Evolutionary conservation across 805 yeast species (phyloP).

Genomic region (Saturnispora mendoncae): DNA sequence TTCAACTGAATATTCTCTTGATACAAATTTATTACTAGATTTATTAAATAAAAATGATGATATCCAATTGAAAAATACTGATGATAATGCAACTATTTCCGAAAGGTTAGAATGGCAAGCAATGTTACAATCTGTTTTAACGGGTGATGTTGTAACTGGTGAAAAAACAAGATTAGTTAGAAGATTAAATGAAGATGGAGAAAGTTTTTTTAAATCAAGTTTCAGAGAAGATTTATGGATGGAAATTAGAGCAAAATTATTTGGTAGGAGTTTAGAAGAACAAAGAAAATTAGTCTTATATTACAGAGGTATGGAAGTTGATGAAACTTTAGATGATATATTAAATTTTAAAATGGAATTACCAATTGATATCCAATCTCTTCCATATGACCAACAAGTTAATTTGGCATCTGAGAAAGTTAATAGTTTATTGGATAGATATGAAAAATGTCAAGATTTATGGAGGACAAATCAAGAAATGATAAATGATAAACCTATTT

Average conservation of each 20-base stretch:
- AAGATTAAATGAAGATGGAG: constrained; percentile 36
- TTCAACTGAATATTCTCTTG: constrained; percentile 29
- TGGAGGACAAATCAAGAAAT: constrained; percentile 78
- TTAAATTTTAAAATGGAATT: constrained; percentile 51
- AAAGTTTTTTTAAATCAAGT: constrained; percentile 42
- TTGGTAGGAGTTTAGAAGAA: constrained; percentile 72
- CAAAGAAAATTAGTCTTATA: constrained; percentile 63
- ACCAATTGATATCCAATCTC: constrained; percentile 20
- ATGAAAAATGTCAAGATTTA: constrained; percentile 58
- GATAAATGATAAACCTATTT: constrained; percentile 67
- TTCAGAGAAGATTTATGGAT: constrained; percentile 76
- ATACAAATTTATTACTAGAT: constrained; percentile 28
- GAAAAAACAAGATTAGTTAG: constrained; percentile 74
- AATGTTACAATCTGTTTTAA: constrained; percentile 80
- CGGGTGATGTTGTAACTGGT: constrained; percentile 88
- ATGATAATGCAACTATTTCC: constrained; percentile 32
- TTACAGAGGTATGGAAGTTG: constrained; percentile 56
- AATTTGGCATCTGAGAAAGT: constrained; percentile 42
- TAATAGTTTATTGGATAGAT: constrained; percentile 45
- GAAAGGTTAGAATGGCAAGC: constrained; percentile 95
- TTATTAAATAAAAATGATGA: constrained; percentile 30
- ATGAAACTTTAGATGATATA: constrained; percentile 62
- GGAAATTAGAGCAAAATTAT: constrained; percentile 73
- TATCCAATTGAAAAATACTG: constrained; percentile 24
- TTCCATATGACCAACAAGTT: constrained; percentile 21